These are phyloP conservation scores for Pilatotrama ljubarskyi DNA, from an alignment of 768 basidiomycete species.

Conservation along the genomic window DNA sequence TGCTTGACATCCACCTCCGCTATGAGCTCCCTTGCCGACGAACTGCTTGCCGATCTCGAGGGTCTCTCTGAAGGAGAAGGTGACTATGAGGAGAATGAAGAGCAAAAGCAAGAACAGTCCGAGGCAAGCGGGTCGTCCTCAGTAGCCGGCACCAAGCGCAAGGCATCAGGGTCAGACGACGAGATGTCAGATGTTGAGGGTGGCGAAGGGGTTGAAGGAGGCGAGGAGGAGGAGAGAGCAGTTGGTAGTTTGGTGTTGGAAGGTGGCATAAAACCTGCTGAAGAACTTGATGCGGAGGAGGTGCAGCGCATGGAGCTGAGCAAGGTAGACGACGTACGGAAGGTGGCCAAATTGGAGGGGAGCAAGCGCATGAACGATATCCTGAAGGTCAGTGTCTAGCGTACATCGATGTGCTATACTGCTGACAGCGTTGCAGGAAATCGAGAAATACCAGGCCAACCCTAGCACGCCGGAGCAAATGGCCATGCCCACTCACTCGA, in stretches of 20 bases:
- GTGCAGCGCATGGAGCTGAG: conserved; percentile 94
- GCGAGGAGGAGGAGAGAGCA: conserved; percentile 38
- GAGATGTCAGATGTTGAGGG: conserved; percentile 56
- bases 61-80: conserved; percentile 68
- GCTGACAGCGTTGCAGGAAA: conserved; percentile 58
- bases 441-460: conserved; percentile 79
- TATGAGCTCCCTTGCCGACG: conserved; percentile 88
- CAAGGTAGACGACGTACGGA: conserved; percentile 79
- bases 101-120: conserved; percentile 35
- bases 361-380: conserved; percentile 89
- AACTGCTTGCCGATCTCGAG: conserved; percentile 90
- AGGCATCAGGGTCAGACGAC: conserved; percentile 56
- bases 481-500: conserved; percentile 78
- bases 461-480: conserved; percentile 81
- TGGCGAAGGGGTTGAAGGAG: conserved; percentile 45
- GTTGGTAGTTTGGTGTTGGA: conserved; percentile 68
- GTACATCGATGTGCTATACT: neutral
- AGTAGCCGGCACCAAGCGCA: conserved; percentile 55
- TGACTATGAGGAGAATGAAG: conserved; percentile 48
- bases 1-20: conserved; percentile 2
- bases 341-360: conserved; percentile 85
- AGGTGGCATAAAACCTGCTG: conserved; percentile 91
- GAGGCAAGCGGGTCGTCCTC: conserved; percentile 33
- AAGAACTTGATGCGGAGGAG: conserved; percentile 91
- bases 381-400: conserved; percentile 55